These are phyloP conservation scores for Rhodotorula sp. DNA, from an alignment of 1,284 basidiomycete genomes.

Conservation along the genomic window DNA sequence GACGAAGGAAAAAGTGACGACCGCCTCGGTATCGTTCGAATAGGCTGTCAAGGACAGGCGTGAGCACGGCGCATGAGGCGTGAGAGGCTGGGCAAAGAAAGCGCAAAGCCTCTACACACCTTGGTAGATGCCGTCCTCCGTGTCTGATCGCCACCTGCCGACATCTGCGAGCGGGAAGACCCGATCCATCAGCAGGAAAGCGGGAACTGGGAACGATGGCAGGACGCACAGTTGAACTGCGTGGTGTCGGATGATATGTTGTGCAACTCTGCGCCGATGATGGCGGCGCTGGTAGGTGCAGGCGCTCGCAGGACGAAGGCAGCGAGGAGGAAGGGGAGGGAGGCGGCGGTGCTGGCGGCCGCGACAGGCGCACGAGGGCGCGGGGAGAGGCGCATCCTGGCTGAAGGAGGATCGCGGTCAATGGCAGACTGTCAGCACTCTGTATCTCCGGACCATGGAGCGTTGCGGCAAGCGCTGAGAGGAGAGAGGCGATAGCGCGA, in stretches of 20 bases:
- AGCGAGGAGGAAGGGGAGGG: neutral
- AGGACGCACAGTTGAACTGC: conserved; percentile 27
- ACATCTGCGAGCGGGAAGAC: conserved; percentile 1
- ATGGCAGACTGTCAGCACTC: no score
- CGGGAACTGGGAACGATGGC: neutral
- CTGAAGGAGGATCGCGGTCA: neutral
- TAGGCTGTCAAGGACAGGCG: conserved; percentile 15
- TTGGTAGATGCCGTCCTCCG: conserved; percentile 24
- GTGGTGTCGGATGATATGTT: conserved; percentile 42
- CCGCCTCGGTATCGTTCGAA: conserved; percentile 32
- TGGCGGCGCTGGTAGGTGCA: neutral
- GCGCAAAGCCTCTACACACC: no score
- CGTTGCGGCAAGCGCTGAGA: no score
- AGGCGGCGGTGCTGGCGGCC: neutral
- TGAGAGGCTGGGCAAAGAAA: no score
- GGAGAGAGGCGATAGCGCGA: no score
- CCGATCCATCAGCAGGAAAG: neutral
- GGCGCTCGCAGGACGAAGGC: neutral
- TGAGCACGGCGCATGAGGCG: neutral
- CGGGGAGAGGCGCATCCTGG: neutral
- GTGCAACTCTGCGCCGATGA: conserved; percentile 16
- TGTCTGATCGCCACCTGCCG: conserved; percentile 32
- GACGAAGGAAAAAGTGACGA: conserved; percentile 38
- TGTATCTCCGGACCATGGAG: no score
- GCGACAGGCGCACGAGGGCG: neutral